Percentiles rank a stretch among this genome's conserved stretches.
phyloP scores from a whole-genome alignment of 768 basidiomycete genomes.

The Suillus ampliporus region DNA sequence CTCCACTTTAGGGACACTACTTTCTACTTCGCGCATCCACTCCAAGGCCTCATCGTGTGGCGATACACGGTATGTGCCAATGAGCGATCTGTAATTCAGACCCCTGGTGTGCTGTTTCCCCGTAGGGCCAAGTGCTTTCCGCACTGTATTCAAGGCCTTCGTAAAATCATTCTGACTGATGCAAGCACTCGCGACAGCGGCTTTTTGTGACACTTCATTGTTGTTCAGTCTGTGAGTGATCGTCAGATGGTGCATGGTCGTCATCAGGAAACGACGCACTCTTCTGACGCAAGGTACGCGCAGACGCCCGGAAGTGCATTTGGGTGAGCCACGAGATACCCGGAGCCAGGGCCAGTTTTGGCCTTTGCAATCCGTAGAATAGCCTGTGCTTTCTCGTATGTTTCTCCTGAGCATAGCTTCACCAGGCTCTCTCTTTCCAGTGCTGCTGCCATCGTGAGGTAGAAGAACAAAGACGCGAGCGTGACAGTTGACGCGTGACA shows the following conservation, averaged over 20 bases:
- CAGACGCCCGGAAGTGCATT: constrained; percentile 34
- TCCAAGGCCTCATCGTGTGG: constrained; percentile 25
- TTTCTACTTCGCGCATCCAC: constrained; percentile 44
- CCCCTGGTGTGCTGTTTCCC: background rate
- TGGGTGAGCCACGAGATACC: constrained; percentile 26
- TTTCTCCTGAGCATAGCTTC: constrained; percentile 31
- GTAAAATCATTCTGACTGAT: constrained; percentile 26
- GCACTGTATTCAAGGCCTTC: constrained; percentile 29
- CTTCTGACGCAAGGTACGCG: constrained; percentile 39
- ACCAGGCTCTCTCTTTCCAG: constrained; percentile 25
- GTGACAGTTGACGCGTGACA: constrained; percentile 6
- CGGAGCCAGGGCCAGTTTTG: constrained; percentile 35
- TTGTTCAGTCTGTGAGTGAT: constrained; percentile 26
- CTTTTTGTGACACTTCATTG: constrained; percentile 34
- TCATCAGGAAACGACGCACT: constrained; percentile 23
- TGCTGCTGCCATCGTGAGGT: constrained; percentile 21
- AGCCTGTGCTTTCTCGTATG: constrained; percentile 26
- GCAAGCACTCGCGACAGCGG: constrained; percentile 31
- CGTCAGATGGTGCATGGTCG: background rate
- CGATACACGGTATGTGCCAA: constrained; percentile 29
- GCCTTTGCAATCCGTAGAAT: constrained; percentile 26
- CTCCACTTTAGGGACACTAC: constrained; percentile 17
- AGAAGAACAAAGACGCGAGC: constrained; percentile 5
- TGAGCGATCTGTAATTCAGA: constrained; percentile 40
- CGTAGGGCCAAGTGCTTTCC: constrained; percentile 19